Evolutionary conservation across 164 flowering plant genomes (phyloP), one percentile per base, ranked within the genome.

Genomic region (Nelumbo lutea): DNA sequence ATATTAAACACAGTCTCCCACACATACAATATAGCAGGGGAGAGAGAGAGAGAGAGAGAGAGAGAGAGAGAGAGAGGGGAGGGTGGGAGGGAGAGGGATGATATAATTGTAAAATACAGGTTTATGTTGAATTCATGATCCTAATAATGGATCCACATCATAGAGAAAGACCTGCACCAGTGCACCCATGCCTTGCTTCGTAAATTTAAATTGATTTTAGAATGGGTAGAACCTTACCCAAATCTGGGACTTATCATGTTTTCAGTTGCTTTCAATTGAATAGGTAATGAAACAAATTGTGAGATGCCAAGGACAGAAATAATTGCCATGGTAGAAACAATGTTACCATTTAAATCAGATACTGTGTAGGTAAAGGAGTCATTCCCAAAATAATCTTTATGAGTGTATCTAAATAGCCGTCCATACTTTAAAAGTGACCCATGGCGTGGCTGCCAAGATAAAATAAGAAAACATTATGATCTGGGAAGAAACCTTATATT

Each of bases 341-440:
- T 72, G 42, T 91, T 90, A 8, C 85, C 81, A 75, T 90, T 90
- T 59, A 76, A 68, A 74, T 90, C 97, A 62, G 81, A 64, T 57
- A 94, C 81, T 42, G 90, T 84, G 70, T 90, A 91, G 27, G 68
- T 43, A 71, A 91, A 88, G 27, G 85, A 81, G 78, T 94, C 98
- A 69, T 84, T 87, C 70, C 98, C 97, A 61, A 76, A 83, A 67
- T 75, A 89, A 7, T 86, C 90, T 79, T 82, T 86, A 56, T 79
- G 80, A 5, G 98, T 94, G 65, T 90, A 91, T 77, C 91, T 82
- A 68, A 91, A 80, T 44, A 88, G 75, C 46, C 38, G 73, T 53
- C 85, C 92, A 72, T 82, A 70, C 70, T 82, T 84, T 11, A 94
- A 75, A 73, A 94, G 83, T 67, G 97, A 86, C 67, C 97, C 98